Percentiles rank a stretch among this genome's conserved stretches.
These are phyloP conservation scores for Pisolithus microcarpus DNA, from an alignment of 768 basidiomycete genomes.

Conservation along the genomic window DNA sequence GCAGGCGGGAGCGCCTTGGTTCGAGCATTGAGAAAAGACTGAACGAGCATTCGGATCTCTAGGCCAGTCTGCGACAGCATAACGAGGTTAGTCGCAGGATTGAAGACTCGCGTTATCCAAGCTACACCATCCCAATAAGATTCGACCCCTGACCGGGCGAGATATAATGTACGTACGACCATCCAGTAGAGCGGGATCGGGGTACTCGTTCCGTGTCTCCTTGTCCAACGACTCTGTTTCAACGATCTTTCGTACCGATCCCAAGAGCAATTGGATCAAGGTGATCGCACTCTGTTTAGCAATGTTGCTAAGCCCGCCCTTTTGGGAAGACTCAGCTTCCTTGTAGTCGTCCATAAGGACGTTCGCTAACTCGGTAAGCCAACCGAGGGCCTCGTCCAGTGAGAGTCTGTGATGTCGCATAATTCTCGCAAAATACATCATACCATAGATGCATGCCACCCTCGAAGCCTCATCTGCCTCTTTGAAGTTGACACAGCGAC, in stretches of 20 bases:
- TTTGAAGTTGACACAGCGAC: slow-evolving; percentile 60
- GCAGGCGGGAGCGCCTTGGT: slow-evolving; percentile 37
- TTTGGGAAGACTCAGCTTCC: slow-evolving; percentile 17
- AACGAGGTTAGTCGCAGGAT: slow-evolving; percentile 37
- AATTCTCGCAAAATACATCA: slow-evolving; percentile 62
- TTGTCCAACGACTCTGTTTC: slow-evolving; percentile 34
- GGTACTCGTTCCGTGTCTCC: slow-evolving; percentile 39
- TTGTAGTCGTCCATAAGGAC: slow-evolving; percentile 51
- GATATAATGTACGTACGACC: slow-evolving; percentile 35
- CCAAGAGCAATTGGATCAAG: slow-evolving; percentile 48
- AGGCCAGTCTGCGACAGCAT: slow-evolving; percentile 36
- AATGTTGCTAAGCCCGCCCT: slow-evolving; percentile 2
- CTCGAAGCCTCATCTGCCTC: slow-evolving; percentile 58
- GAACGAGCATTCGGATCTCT: slow-evolving; percentile 52
- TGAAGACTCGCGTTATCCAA: slow-evolving; percentile 49
- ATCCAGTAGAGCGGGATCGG: slow-evolving; percentile 53
- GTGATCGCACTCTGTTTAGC: slow-evolving; percentile 26
- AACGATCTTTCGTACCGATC: slow-evolving; percentile 47
- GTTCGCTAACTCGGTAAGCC: slow-evolving; percentile 57
- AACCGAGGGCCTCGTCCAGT: slow-evolving; percentile 47
- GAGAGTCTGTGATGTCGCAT: slow-evolving; percentile 46
- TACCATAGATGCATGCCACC: slow-evolving; percentile 64
- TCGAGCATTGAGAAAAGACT: slow-evolving; percentile 56
- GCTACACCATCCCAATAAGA: slow-evolving; percentile 31
- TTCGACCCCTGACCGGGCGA: neutral